Percentiles rank a stretch among this genome's conserved stretches.
phyloP scores from a whole-genome alignment of 495 filamentous ascomycete genomes.

The Penicillium steckii region DNA sequence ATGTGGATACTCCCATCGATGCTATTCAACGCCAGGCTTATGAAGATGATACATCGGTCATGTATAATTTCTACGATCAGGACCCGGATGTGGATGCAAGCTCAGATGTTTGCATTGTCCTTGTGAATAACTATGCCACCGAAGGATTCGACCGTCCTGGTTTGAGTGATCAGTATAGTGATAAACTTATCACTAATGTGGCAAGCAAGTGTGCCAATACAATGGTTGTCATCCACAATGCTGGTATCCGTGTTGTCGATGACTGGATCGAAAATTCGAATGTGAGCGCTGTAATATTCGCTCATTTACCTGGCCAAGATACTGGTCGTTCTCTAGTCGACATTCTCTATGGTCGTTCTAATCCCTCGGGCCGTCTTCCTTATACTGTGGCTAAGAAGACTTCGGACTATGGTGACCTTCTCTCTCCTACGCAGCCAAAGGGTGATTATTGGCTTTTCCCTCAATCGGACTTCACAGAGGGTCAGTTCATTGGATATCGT shows the following conservation, averaged over 20 bases:
- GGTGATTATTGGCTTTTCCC: conserved; percentile 58
- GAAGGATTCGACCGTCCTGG: conserved; percentile 45
- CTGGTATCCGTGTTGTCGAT: conserved; percentile 35
- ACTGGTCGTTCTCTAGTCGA: conserved; percentile 68
- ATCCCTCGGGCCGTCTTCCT: conserved; percentile 69
- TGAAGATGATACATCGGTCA: conserved; percentile 43
- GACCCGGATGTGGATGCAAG: conserved; percentile 40
- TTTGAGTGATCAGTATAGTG: conserved; percentile 37
- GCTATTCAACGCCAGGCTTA: conserved; percentile 52
- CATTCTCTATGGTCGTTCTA: conserved; percentile 66
- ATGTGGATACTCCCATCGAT: conserved; percentile 55
- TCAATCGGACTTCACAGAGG: conserved; percentile 65
- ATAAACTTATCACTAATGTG: conserved; percentile 55
- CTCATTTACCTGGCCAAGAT: conserved; percentile 73
- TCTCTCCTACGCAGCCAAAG: conserved; percentile 50
- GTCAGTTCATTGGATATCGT: conserved; percentile 75
- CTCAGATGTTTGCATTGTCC: conserved; percentile 57
- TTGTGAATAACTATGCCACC: conserved; percentile 59
- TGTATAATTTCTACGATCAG: conserved; percentile 37
- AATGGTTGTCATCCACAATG: conserved; percentile 46
- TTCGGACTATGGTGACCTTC: conserved; percentile 55
- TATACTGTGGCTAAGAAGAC: conserved; percentile 76
- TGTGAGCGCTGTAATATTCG: conserved; percentile 68
- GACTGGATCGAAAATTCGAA: conserved; percentile 44
- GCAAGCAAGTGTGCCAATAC: conserved; percentile 56